phyloP scores from a whole-genome alignment of 768 basidiomycete species.

The Pleurotus platypus region DNA sequence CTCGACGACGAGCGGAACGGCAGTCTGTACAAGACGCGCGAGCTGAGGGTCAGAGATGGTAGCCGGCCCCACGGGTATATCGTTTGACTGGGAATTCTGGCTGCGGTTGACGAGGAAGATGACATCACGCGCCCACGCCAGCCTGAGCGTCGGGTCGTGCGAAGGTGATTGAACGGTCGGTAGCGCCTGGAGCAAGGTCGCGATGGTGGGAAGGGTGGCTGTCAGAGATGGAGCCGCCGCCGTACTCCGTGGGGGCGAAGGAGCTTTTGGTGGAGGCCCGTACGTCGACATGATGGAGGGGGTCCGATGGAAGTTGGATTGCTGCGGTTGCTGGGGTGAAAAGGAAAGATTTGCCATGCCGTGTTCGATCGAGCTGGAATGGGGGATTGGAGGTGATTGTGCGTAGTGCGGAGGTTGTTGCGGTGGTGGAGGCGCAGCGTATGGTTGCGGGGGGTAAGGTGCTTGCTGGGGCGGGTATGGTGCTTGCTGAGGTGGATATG shows the following conservation, averaged over 20 bases:
- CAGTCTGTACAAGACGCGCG: slow-evolving; percentile 54
- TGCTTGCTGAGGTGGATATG: slow-evolving; percentile 16
- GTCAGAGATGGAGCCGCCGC: slow-evolving; percentile 48
- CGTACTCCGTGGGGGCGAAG: slow-evolving; percentile 36
- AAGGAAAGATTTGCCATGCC: slow-evolving; percentile 14
- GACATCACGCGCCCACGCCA: slow-evolving; percentile 84
- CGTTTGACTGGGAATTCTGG: slow-evolving; percentile 27
- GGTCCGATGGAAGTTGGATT: slow-evolving; percentile 17
- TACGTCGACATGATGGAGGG: slow-evolving; percentile 28
- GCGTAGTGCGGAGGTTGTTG: slow-evolving; percentile 10
- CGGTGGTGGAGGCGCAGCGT: too few relatives aligned
- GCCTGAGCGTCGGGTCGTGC: slow-evolving; percentile 55
- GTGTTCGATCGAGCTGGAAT: background rate
- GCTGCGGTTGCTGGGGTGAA: slow-evolving; percentile 15
- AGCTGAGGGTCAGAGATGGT: slow-evolving; percentile 59
- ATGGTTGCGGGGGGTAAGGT: background rate
- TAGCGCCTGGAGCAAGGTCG: slow-evolving; percentile 51
- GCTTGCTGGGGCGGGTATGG: slow-evolving; percentile 15
- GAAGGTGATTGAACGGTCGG: slow-evolving; percentile 48
- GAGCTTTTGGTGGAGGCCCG: slow-evolving; percentile 43
- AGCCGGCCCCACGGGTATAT: slow-evolving; percentile 48
- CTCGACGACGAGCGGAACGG: slow-evolving; percentile 62
- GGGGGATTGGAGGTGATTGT: slow-evolving; percentile 15
- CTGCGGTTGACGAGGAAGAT: slow-evolving; percentile 72
- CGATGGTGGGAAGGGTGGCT: slow-evolving; percentile 63